phyloP scores from a whole-genome alignment of 495 filamentous ascomycete genomes.

The Daldinia caldariorum region DNA sequence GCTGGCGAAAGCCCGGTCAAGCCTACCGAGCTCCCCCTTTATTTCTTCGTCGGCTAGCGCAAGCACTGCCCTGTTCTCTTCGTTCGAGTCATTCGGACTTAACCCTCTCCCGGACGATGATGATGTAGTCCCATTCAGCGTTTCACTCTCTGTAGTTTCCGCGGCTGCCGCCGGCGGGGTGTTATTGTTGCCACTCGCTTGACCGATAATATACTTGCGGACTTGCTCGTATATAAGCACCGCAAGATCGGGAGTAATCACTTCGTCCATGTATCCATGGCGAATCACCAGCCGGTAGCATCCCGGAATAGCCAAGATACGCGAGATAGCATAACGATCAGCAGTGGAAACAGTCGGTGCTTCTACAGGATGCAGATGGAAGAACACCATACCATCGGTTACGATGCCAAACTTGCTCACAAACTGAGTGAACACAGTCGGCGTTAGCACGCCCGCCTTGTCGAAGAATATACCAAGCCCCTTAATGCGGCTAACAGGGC shows the following conservation, averaged over 20 bases:
- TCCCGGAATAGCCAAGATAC: slow-evolving; percentile 59
- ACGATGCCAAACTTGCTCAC: slow-evolving; percentile 68
- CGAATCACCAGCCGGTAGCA: slow-evolving; percentile 73
- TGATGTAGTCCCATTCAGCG: background rate
- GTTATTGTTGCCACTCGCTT: slow-evolving; percentile 39
- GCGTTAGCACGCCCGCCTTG: slow-evolving; percentile 65
- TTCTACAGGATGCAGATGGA: slow-evolving; percentile 69
- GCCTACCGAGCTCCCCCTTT: slow-evolving; percentile 56
- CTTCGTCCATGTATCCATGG: slow-evolving; percentile 75
- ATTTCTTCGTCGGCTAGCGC: slow-evolving; percentile 52
- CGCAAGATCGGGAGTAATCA: slow-evolving; percentile 70
- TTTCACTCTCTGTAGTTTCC: slow-evolving; percentile 11
- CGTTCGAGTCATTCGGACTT: slow-evolving; percentile 6
- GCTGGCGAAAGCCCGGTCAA: slow-evolving; percentile 67
- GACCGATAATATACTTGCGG: slow-evolving; percentile 59
- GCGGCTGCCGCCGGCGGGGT: slow-evolving; percentile 1
- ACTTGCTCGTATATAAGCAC: slow-evolving; percentile 68
- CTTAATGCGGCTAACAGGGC: slow-evolving; percentile 54
- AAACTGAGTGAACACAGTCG: slow-evolving; percentile 71
- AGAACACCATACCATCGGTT: slow-evolving; percentile 68
- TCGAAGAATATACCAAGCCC: slow-evolving; percentile 75
- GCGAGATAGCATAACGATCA: slow-evolving; percentile 54
- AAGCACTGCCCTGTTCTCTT: slow-evolving; percentile 19
- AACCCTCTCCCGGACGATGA: background rate
- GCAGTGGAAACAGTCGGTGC: slow-evolving; percentile 58